Conservation (phyloP, 352 stramenopile genomes). For the Pythium vanterpoolii region DNA sequence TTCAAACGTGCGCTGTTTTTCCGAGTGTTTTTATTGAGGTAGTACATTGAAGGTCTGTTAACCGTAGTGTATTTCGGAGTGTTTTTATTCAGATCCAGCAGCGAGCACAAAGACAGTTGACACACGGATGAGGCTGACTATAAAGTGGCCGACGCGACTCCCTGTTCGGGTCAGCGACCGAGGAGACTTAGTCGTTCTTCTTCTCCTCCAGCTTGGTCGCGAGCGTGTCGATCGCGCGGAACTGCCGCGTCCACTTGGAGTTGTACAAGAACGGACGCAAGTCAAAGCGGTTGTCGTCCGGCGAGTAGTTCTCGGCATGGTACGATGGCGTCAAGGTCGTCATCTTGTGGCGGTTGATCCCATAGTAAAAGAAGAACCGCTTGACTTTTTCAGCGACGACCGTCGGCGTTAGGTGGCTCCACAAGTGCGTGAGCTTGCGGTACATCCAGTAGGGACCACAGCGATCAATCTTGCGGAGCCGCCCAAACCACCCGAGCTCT, state of each 20-base stretch:
- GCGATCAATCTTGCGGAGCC: conserved; percentile 93
- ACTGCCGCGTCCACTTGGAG: conserved; percentile 94
- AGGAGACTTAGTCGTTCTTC: conserved; percentile 43
- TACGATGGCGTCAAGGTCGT: conserved; percentile 98
- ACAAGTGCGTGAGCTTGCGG: conserved; percentile 81
- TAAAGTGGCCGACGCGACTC: background rate
- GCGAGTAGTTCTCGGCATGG: conserved; percentile 98
- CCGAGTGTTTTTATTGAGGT: too few relatives aligned
- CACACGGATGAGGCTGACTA: too few relatives aligned
- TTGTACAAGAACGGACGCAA: conserved; percentile 98
- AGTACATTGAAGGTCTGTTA: too few relatives aligned
- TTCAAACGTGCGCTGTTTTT: too few relatives aligned
- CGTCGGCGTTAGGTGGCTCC: conserved; percentile 80
- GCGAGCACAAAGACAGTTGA: too few relatives aligned
- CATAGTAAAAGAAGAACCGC: conserved; percentile 98
- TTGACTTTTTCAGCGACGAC: conserved; percentile 91
- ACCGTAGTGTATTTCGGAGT: too few relatives aligned
- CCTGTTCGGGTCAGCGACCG: background rate
- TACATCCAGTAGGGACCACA: conserved; percentile 96
- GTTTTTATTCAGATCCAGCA: too few relatives aligned
- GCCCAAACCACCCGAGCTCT: conserved; percentile 95
- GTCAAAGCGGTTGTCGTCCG: conserved; percentile 99
- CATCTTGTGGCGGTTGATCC: conserved; percentile 99
- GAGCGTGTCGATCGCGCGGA: conserved; percentile 92
- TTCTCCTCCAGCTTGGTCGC: conserved; percentile 73